Base-by-base conservation (phyloP, 169 alveolate species). In the Babesia ovis region DNA sequence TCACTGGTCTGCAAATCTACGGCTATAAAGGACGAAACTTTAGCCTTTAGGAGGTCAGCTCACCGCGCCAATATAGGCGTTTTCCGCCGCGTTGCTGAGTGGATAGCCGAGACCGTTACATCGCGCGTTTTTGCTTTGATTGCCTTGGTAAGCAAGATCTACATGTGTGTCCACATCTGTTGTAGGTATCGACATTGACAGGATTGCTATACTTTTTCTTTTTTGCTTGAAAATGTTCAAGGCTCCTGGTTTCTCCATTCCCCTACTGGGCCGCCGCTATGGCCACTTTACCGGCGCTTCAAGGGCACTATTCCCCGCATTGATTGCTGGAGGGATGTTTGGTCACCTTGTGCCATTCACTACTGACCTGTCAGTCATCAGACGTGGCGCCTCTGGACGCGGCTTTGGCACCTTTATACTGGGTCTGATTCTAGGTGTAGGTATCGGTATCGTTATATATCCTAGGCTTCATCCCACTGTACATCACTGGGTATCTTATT, bases 1-100 rank as follows among this genome's bases (percentile, higher is more conserved):
- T 80, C 88, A 3, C 35, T 80, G 29, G 79, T 80, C 11, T 23
- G 62, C 16, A 80, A 80, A 34, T 70, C 88, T 12, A 43, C 22
- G 43, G 56, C 55, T 23, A 23, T 80, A 23, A 80, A 62, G 59
- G 73, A 51, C 73, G 81, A 59, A 25, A 77, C 74, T 23, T 11
- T 22, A 18, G 68, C 61, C 9, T 64, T 77, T 22, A 27, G 82
- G 23, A 56, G 45, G n/a, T 43, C 67, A n/a, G 82, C 67, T 23
- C 71, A 68, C 37, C 27, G 43, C 34, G 68, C 79, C 39, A 77
- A 77, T 53, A 3, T 31, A 8, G 62, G 74, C 3, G 18, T 46
- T 14, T 1, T 64, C 9, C 23, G 62, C 11, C 31, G 61, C 2
- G 1, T 64, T n/a, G 25, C 31, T 3, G 48, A 32, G 31, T 5